Evolutionary conservation across 2,329 filamentous ascomycete genomes (phyloP).

Genomic region (Talaromyces sp.): DNA sequence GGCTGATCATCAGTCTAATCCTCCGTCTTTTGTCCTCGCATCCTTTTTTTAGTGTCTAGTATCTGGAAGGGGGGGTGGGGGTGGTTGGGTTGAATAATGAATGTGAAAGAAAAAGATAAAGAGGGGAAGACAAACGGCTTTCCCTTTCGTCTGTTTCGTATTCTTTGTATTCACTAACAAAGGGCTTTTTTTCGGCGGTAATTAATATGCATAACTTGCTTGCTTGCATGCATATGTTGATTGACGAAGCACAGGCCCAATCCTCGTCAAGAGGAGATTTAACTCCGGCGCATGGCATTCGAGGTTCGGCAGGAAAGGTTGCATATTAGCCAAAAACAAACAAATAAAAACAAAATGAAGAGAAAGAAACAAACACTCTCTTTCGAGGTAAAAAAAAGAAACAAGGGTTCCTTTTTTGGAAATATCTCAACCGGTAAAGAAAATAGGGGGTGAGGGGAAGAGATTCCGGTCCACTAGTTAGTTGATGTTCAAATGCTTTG

Average conservation of each 20-base stretch:
- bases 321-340: not conserved
- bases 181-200: not conserved
- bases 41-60: not conserved
- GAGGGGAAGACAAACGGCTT: not conserved
- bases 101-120: not conserved
- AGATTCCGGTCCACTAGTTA: not conserved
- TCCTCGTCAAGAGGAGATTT: not conserved
- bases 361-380: not conserved
- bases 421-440: not conserved
- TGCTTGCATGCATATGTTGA: not conserved
- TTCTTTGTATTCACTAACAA: not conserved
- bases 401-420: not conserved
- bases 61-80: not conserved
- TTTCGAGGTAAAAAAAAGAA: not conserved
- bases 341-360: not conserved
- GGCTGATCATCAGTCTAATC: not conserved
- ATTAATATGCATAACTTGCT: not conserved
- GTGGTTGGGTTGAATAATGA: not conserved
- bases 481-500: not conserved
- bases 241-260: not conserved
- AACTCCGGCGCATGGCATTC: not conserved
- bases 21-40: not conserved
- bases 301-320: not conserved
- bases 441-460: not conserved
- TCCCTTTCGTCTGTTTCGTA: not conserved